Percentiles rank a stretch among this genome's conserved stretches.
These are phyloP conservation scores for Alternaria sp. DNA, from an alignment of 2,329 filamentous ascomycete genomes.

Conservation along the genomic window DNA sequence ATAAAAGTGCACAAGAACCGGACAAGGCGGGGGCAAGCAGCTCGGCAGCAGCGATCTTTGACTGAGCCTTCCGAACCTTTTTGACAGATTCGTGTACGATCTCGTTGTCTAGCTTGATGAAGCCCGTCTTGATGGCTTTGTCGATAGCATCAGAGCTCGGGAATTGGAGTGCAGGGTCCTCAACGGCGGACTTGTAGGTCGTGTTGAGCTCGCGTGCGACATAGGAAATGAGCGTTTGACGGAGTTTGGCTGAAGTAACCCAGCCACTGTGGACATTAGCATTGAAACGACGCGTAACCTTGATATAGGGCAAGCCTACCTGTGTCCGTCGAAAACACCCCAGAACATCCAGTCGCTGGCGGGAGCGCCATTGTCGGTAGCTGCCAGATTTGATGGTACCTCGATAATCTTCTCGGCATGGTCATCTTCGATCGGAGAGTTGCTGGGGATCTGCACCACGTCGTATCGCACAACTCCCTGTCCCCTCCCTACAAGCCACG, in stretches of 20 bases:
- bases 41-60: conserved; percentile 90
- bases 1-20: conserved; percentile 94
- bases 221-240: conserved; percentile 89
- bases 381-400: conserved; percentile 70
- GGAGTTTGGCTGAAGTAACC: conserved; percentile 96
- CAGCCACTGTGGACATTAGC: conserved; percentile 71
- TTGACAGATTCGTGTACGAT: conserved; percentile 93
- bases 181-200: conserved; percentile 80
- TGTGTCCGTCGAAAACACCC: conserved; percentile 98
- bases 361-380: conserved; percentile 62
- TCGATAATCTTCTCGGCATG: conserved; percentile 98
- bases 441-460: conserved; percentile 90
- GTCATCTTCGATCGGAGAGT: conserved; percentile 97
- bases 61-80: conserved; percentile 87
- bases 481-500: conserved; percentile 87
- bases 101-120: conserved; percentile 87
- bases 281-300: neutral
- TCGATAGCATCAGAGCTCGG: conserved; percentile 86
- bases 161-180: conserved; percentile 63
- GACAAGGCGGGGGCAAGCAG: conserved; percentile 91
- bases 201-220: conserved; percentile 92
- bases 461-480: conserved; percentile 94
- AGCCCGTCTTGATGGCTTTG: conserved; percentile 89
- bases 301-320: conserved; percentile 63
- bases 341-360: conserved; percentile 99